Conservation (phyloP, 345 rosid genomes). For the Turnera subulata region DNA sequence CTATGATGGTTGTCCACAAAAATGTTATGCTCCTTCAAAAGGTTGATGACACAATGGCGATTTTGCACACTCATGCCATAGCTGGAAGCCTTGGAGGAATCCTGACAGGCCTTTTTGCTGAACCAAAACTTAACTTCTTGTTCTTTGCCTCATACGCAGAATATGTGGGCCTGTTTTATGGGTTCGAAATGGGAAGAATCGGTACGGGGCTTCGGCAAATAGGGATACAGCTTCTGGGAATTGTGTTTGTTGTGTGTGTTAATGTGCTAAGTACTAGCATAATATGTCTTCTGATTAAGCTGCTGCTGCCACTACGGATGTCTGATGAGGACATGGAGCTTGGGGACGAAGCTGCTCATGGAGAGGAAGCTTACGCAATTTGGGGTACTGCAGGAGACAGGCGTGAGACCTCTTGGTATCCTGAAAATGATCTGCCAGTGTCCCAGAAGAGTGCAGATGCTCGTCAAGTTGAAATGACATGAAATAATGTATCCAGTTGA, state of each 20-base stretch:
- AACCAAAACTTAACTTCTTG: conserved; percentile 32
- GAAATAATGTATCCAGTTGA: too few species aligned
- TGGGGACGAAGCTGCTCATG: conserved; percentile 42
- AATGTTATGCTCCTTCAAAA: conserved; percentile 33
- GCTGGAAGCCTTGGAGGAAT: conserved; percentile 46
- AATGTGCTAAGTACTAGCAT: conserved; percentile 32
- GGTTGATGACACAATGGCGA: conserved; percentile 52
- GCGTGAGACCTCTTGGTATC: conserved; percentile 19
- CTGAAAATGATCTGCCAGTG: conserved; percentile 11
- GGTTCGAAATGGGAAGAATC: conserved; percentile 21
- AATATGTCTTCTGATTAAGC: conserved; percentile 27
- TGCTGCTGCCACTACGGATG: conserved; percentile 38
- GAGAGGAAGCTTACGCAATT: conserved; percentile 40
- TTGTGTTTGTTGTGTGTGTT: conserved; percentile 16
- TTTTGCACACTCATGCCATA: conserved; percentile 48
- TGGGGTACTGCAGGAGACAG: conserved; percentile 37
- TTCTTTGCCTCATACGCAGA: conserved; percentile 6
- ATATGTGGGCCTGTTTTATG: conserved; percentile 38
- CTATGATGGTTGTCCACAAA: conserved; percentile 52
- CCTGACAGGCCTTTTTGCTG: conserved; percentile 38
- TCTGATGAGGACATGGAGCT: conserved; percentile 46
- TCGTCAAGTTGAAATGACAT: too few species aligned
- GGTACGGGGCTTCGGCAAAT: conserved; percentile 31
- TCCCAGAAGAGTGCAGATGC: too few species aligned
- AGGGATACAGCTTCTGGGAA: conserved; percentile 34